Percentiles rank a stretch among this genome's conserved stretches.
Conservation (phyloP, 148 eudicot species). For the Persicaria maculosa region DNA sequence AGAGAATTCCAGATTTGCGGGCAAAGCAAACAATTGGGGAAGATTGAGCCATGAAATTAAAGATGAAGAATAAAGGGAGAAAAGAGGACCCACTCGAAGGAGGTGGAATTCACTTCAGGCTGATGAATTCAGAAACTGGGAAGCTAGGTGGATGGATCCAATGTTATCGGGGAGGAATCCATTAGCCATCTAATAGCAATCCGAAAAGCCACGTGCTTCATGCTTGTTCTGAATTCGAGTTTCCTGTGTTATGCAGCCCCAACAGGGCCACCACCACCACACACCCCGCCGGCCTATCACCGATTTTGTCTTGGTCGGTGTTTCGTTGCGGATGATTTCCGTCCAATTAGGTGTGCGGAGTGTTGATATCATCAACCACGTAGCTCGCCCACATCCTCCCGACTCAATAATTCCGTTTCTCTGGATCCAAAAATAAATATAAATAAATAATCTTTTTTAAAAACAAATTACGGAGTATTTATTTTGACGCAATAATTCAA, state of each 20-base stretch:
- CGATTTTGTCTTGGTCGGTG: neutral
- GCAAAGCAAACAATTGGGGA: neutral
- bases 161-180: neutral
- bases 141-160: neutral
- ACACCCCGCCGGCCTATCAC: slow-evolving; percentile 9
- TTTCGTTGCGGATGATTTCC: neutral
- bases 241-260: neutral
- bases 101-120: neutral
- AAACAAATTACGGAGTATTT: too few relatives aligned
- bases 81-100: too few relatives aligned
- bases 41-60: too few relatives aligned
- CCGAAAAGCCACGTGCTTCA: slow-evolving; percentile 12
- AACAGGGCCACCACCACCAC: too few relatives aligned
- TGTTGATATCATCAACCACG: slow-evolving; percentile 3
- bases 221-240: neutral
- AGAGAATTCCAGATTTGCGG: neutral
- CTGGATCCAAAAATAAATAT: neutral
- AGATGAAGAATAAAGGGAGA: too few relatives aligned
- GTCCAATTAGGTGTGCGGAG: neutral
- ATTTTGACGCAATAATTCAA: too few relatives aligned
- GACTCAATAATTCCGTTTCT: slow-evolving; percentile 1
- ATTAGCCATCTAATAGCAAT: neutral
- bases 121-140: neutral
- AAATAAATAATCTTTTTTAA: too few relatives aligned
- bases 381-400: neutral